Base-by-base conservation (phyloP, 2,329 filamentous ascomycete species). In the Fusarium floridanum region DNA sequence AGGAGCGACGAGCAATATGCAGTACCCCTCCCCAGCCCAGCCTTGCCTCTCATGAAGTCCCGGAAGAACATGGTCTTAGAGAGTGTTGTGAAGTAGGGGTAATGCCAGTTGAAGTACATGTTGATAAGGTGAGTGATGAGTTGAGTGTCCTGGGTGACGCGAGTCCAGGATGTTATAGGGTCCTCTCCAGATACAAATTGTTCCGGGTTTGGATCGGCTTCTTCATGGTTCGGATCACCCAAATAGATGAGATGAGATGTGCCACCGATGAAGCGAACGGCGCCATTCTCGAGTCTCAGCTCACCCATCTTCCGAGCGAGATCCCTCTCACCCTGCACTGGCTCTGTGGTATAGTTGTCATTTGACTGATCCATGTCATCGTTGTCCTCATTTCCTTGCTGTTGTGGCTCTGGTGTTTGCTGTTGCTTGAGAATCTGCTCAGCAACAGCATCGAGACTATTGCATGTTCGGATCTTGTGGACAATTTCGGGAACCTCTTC, bases 31-130 rank as follows among this genome's bases (percentile, higher is more conserved):
- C 82, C 83, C 9, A 87, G 83, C 1, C 86, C 86, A 5, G 90
- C 89, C 71, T 88, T 91, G 1, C 97, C 96, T 16, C 88, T 89
- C 53, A 92, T 82, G 77, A 97, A 98, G 81, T 98, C 95, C 48
- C 92, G 89, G 80, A 94, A 95, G 81, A 99, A 98, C 36, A 97
- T 85, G 41, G 89, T 91, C 81, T 94, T 97, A 14, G 95, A 96
- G 8, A 98, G 86, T 0, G 94, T 97, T 5, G 95, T 96, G 82
- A 98, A 99, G 84, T 97, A 98, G 20, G 95, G 92, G 82, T 98
- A 98, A 83, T 98, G 97, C 93, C 96, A 98, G 77, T 92, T 95
- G 84, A 98, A 98, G 84, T 99, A 99, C 94, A 98, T 95, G 79
- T 95, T 96, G 80, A 99, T 91, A 20, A 99, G 90, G 82, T 98